Base-by-base conservation (phyloP, 306 rosid genomes). In the Psophocarpus tetragonolobus region DNA sequence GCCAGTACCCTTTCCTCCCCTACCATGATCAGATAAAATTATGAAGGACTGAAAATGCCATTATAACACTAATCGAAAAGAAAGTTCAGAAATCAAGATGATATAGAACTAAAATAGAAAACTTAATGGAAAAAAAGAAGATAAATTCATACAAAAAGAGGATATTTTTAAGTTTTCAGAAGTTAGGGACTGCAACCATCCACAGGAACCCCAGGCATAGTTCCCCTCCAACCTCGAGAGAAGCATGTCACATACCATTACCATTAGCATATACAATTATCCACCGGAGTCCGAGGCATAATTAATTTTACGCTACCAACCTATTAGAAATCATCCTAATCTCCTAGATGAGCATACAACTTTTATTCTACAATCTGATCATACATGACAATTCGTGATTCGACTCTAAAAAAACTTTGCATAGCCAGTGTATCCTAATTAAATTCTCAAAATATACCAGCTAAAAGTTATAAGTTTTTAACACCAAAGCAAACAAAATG, bases 1-100 rank as follows among this genome's bases (percentile, higher is more conserved):
- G 53, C 88, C 85, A 51, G 81, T 42, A 84, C 92, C 94, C 66
- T 51, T 64, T 75, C 99, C 99, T 84, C 99, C 99, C 84, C 99
- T 96, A 68, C 33, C 76, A 84, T 61, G 81, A 56, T 74, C 58
- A 83, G 68, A 61, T 30, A 65, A 58, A 68, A 29, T 45, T 17
- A 71, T 35, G 24, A 73, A 48, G 39, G 50, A 9, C 12, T 50
- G 71, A 32, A 61, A 71, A 51, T 35, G 24, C 53, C 74, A 45
- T n/a, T 20, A 74, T 18, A 72, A 60, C 39, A 69, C 35, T 0
- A 41, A 76, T n/a, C 57, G 27, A 41, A 78, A 63, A 64, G 65
- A 24, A 75, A 39, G 44, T 47, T 71, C 30, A 56, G 64, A 74
- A 44, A 58, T 15, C 39, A 24, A 74, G 23, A 51, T 14, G 26